These are phyloP conservation scores for Coemansia sp. DNA, from an alignment of 192 early-diverging fungal species.

Conservation along the genomic window DNA sequence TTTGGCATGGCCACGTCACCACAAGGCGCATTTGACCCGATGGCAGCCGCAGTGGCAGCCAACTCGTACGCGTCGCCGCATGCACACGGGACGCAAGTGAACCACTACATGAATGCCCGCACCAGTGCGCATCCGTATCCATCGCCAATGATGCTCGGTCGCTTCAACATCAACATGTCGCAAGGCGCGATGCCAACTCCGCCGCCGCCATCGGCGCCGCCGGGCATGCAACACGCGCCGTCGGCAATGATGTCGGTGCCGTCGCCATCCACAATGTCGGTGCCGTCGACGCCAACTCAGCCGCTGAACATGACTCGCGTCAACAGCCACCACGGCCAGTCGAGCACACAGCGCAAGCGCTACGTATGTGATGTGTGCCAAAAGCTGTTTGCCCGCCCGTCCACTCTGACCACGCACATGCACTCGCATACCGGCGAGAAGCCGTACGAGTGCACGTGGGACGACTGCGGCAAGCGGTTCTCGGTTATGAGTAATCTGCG, in stretches of 20 bases:
- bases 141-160: constrained; percentile 43
- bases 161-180: constrained; percentile 33
- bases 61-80: constrained; percentile 30
- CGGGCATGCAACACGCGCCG: constrained; percentile 10
- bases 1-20: constrained; percentile 41
- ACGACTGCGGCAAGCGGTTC: constrained; percentile 65
- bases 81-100: constrained; percentile 4
- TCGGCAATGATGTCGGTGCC: constrained; percentile 9
- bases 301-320: constrained; percentile 25
- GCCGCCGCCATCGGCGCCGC: constrained; percentile 13
- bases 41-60: constrained; percentile 36
- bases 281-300: constrained; percentile 30
- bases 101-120: constrained; percentile 15
- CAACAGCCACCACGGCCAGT: constrained; percentile 27
- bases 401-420: constrained; percentile 54
- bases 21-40: constrained; percentile 29
- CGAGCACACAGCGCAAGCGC: constrained; percentile 56
- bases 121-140: constrained; percentile 27
- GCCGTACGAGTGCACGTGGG: constrained; percentile 58
- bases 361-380: constrained; percentile 54
- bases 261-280: constrained; percentile 18
- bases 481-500: constrained; percentile 71
- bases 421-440: constrained; percentile 57
- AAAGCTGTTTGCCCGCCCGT: constrained; percentile 54
- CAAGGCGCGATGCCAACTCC: constrained; percentile 24